phyloP scores from a whole-genome alignment of 73 alveolate species.

The Breviolum minutum region DNA sequence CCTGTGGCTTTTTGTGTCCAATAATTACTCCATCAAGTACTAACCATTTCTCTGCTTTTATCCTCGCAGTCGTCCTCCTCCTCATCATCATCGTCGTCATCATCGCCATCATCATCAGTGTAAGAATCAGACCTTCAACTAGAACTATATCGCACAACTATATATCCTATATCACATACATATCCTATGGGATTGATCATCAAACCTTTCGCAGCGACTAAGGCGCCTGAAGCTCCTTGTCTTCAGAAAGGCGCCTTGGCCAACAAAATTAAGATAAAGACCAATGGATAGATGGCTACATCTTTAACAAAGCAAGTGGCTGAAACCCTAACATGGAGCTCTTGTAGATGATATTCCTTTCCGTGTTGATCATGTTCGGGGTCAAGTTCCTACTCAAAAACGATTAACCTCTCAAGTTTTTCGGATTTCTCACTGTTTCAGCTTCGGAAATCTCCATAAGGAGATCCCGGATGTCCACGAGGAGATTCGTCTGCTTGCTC shows the following conservation, averaged over 20 bases:
- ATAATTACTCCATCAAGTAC: no score
- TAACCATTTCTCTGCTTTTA: no score
- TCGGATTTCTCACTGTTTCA: neutral
- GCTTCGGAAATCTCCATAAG: no score
- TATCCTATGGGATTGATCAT: neutral
- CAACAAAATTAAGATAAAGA: no score
- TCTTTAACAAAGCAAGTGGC: neutral
- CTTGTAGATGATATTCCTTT: neutral
- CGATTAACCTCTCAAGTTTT: neutral
- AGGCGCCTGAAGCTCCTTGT: slow-evolving; percentile 45
- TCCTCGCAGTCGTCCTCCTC: no score
- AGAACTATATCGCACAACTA: neutral
- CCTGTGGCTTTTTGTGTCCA: no score
- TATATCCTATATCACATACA: neutral
- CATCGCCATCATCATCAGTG: no score
- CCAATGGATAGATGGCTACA: neutral
- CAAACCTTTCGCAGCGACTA: neutral
- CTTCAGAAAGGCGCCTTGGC: slow-evolving; percentile 39
- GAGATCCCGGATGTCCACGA: no score
- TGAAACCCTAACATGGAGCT: neutral
- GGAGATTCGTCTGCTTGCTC: no score
- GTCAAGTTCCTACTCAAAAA: neutral
- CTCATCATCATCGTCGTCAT: no score
- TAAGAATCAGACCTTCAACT: neutral
- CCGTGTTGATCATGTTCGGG: neutral